phyloP scores from a whole-genome alignment of 2,329 filamentous ascomycete genomes.

The Pezicula neosporulosa region DNA sequence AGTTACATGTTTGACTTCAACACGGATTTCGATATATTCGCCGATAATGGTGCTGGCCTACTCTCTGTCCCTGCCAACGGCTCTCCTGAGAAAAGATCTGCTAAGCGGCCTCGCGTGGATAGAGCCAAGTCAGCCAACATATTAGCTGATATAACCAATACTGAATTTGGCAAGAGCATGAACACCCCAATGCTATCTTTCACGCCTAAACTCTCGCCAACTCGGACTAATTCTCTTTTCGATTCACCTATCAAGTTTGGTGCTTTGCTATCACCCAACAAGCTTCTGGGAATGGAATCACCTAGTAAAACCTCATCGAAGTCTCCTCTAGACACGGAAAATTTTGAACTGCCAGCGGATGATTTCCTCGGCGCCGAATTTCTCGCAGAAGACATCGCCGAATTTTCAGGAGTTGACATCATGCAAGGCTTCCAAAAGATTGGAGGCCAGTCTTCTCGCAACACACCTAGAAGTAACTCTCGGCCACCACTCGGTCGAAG shows the following conservation, averaged over 20 bases:
- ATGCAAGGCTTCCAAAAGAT: constrained; percentile 76
- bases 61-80: constrained; percentile 49
- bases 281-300: constrained; percentile 35
- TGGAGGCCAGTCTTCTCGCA: constrained; percentile 17
- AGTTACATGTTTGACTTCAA: constrained; percentile 49
- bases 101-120: constrained; percentile 56
- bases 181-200: constrained; percentile 48
- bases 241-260: constrained; percentile 59
- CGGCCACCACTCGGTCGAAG: constrained; percentile 25
- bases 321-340: constrained; percentile 13
- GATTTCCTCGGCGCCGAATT: constrained; percentile 53
- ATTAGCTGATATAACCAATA: constrained; percentile 50
- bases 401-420: constrained; percentile 63
- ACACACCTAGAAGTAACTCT: constrained; percentile 16
- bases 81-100: constrained; percentile 65
- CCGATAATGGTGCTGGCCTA: constrained; percentile 36
- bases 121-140: constrained; percentile 60
- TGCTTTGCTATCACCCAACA: constrained; percentile 50
- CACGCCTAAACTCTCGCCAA: constrained; percentile 24
- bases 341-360: constrained; percentile 36
- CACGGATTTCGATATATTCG: constrained; percentile 60
- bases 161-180: constrained; percentile 46
- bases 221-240: constrained; percentile 30
- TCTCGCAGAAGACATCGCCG: constrained; percentile 55
- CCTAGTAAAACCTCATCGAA: constrained; percentile 19